Base-by-base conservation (phyloP, 768 basidiomycete species). In the Lepiota subincarnata region DNA sequence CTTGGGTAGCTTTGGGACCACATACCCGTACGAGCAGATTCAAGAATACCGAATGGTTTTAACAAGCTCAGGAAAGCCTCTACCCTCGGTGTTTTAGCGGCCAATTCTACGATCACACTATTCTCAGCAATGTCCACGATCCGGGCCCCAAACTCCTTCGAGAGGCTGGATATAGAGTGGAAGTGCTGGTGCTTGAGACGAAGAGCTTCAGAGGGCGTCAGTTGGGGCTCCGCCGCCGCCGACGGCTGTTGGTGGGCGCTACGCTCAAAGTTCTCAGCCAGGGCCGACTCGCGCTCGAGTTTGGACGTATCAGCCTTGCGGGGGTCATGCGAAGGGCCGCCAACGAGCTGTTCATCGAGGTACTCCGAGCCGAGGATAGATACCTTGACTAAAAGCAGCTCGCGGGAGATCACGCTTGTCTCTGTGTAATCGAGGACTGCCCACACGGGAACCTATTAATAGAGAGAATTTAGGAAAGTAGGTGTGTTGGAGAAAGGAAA, bases 361-460 rank as follows among this genome's bases (percentile, higher is more conserved):
- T 96, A 99, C 67, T 99, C 96, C 8, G 95, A 92, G 1, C 97
- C 97, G 34, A 99, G 86, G 64, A 95, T 96, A 55, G 97, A 98
- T 2, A 99, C 85, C 67, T 99, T 99, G 65, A 88, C 91, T 59
- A 99, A 87, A 28, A 98, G 80, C 12, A 98, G 80, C 70, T 99
- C 97, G 61, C 97, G 89, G 59, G 88, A 81, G 67, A 99, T 96
- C 24, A 87, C 84, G 53, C 80, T 83, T 19, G 94, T 98, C 57
- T 95, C 81, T 16, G 96, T 98, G 69, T 98, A 99, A 71, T 99
- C 95, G 56, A 99, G 78, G 28, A 99, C 97, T 24, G 96, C 97
- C 97, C 97, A 99, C 3, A 99, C 97, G 46, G 96, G 97, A 22
- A 99, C 95, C 96, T 97, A 38, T 44, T 20, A 53, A 37, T 44